Evolutionary conservation across 140 eudicot species (phyloP).

Genomic region (Bidens hawaiensis): DNA sequence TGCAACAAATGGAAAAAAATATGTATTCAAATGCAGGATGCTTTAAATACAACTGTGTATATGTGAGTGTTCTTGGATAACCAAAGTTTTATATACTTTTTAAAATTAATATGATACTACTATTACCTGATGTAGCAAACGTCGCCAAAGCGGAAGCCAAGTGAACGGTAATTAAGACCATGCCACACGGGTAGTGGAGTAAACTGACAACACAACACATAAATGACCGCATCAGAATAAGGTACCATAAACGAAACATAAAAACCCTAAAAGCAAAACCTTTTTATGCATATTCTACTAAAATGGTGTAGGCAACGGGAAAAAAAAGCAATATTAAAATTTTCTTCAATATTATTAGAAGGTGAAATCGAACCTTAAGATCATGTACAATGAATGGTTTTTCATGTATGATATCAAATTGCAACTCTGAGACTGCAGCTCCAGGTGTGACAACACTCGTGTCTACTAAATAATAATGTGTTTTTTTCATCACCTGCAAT

Average conservation of each 20-base stretch:
- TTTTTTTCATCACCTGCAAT: conserved; percentile 95
- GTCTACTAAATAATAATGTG: conserved; percentile 93
- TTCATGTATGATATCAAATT: conserved; percentile 73
- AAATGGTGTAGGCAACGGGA: no score
- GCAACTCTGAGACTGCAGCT: conserved; percentile 93
- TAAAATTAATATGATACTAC: background rate
- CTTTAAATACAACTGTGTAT: background rate
- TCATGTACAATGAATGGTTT: conserved; percentile 64
- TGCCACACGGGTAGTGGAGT: conserved; percentile 99
- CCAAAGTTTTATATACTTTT: background rate
- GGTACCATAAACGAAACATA: no score
- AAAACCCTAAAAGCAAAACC: no score
- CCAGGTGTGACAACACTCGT: conserved; percentile 80
- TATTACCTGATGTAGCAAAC: conserved; percentile 88
- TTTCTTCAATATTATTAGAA: background rate
- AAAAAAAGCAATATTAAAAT: background rate
- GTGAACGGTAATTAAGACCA: conserved; percentile 78
- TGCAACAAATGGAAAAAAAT: conserved; percentile 32
- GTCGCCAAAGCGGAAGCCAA: conserved; percentile 94
- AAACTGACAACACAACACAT: conserved; percentile 45
- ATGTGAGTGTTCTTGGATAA: background rate
- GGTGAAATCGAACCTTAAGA: conserved; percentile 53
- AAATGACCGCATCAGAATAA: background rate
- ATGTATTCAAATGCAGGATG: background rate
- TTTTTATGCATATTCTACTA: no score